phyloP scores from a whole-genome alignment of 257 asterid genomes.

The Capsicum rhomboideum region DNA sequence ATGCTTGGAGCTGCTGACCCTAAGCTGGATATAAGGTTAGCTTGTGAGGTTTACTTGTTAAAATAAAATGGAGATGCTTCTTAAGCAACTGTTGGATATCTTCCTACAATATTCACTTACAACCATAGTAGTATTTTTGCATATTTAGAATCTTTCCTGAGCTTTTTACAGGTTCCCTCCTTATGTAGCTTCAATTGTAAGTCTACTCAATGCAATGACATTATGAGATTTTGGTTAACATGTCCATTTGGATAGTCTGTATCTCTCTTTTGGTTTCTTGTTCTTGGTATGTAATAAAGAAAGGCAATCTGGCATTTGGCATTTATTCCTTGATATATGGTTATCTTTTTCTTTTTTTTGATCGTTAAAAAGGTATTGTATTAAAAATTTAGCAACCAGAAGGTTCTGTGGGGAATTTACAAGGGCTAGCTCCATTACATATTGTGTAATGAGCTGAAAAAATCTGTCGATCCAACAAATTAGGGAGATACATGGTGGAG shows the following conservation, averaged over 20 bases:
- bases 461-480: too few species aligned
- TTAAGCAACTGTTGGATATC: background rate
- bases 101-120: background rate
- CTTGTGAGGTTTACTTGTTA: background rate
- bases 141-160: background rate
- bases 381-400: too few species aligned
- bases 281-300: background rate
- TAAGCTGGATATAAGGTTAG: slow-evolving; percentile 88
- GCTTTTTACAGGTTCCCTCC: background rate
- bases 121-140: background rate
- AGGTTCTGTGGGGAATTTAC: too few species aligned
- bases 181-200: background rate
- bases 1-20: slow-evolving; percentile 93
- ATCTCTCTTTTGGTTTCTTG: background rate
- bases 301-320: background rate
- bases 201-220: background rate
- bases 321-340: background rate
- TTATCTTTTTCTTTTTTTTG: background rate
- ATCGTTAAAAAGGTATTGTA: too few species aligned
- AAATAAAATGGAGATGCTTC: background rate
- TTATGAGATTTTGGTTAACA: background rate
- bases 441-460: too few species aligned
- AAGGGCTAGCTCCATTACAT: too few species aligned
- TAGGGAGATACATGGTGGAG: too few species aligned
- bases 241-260: background rate